Evolutionary conservation across 768 basidiomycete genomes (phyloP), one percentile per base, ranked within the genome.

Genomic region (Russula foetens): DNA sequence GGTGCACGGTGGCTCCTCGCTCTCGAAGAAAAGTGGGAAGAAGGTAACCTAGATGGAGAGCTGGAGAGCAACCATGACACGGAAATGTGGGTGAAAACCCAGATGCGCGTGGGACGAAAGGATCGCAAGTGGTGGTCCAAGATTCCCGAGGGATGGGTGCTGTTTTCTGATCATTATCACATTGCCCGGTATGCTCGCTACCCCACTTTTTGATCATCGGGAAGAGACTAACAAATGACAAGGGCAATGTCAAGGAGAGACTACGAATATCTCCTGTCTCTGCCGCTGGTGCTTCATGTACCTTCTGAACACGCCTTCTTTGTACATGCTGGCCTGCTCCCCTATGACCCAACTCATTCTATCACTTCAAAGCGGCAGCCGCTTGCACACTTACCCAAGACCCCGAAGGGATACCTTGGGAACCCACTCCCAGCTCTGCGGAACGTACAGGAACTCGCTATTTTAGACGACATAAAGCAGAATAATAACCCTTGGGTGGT

Each of bases 251-350:
- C 83, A n/a, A 69, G 69, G 19, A 70, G 70, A 3, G 79, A 92
- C 50, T 90, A 84, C 63, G 66, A 75, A n/a, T 98, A 94, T 71
- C 78, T 97, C 29, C 70, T 81, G 31, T 74, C 80, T n/a, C 73
- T 93, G 0, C 94, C 95, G 0, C 74, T 93, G 31, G 76, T 79
- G 50, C 75, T 94, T 8, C 84, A 96, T 69, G 73, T 89, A 17
- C 90, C 92, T 0, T 78, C 79, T 2, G 81, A 87, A 2, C 90
- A 95, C 67, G 73, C 84, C 0, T 85, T 84, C 73, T 77, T 95
- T 49, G 90, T 86, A 1, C 93, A 97, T 66, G 94, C 84, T 1
- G 95, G 95, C 7, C 67, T 96, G 21, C 78, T 98, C 2, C 79
- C 92, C 0, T 79, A 77, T 6, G 83, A 96, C 68, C 86, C 91